Conservation (phyloP, 257 asterid species). For the Solanum chiquidenum region DNA sequence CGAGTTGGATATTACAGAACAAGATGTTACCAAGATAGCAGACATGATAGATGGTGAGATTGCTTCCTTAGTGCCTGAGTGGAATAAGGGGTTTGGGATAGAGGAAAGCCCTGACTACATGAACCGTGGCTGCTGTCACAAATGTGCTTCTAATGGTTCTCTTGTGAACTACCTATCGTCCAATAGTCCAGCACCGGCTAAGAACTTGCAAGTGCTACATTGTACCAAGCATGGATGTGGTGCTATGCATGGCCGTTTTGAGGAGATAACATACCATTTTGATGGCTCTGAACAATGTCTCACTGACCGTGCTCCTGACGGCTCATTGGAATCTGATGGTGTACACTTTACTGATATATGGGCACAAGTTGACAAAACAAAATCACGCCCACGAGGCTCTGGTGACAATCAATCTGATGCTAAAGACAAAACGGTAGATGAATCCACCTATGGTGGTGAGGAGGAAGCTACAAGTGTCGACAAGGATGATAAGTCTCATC, state of each 20-base stretch:
- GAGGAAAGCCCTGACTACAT: constrained; percentile 23
- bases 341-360: constrained; percentile 21
- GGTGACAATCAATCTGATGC: neutral
- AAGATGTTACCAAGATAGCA: constrained; percentile 69
- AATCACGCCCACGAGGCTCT: constrained; percentile 6
- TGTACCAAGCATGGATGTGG: constrained; percentile 46
- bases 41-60: constrained; percentile 77
- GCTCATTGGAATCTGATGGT: constrained; percentile 21
- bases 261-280: constrained; percentile 62
- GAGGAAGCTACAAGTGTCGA: neutral
- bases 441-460: constrained; percentile 2
- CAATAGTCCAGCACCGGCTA: constrained; percentile 16
- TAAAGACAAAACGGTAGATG: neutral
- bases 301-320: constrained; percentile 26
- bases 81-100: constrained; percentile 40
- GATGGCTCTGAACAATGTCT: constrained; percentile 42
- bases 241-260: constrained; percentile 75
- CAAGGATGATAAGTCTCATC: neutral
- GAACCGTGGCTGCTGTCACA: constrained; percentile 21
- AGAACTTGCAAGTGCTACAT: constrained; percentile 27
- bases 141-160: constrained; percentile 32
- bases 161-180: constrained; percentile 14
- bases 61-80: constrained; percentile 57
- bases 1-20: constrained; percentile 78
- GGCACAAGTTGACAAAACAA: constrained; percentile 26